Evolutionary conservation across 495 filamentous ascomycete species (phyloP), one percentile per base, ranked within the genome.

Genomic region (Aspergillus incahuasiensis): DNA sequence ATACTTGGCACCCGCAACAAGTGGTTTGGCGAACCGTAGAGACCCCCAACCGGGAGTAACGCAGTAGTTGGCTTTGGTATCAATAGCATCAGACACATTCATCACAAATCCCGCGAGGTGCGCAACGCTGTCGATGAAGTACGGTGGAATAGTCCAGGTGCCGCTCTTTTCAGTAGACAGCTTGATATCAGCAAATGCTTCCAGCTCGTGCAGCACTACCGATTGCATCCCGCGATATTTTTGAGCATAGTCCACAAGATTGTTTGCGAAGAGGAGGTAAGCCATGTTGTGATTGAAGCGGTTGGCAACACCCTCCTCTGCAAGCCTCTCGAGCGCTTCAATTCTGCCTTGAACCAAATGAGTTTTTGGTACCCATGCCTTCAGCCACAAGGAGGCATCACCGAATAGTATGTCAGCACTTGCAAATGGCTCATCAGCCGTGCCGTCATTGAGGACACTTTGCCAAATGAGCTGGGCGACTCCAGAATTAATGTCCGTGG

Each of bases 291-390:
- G 55, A 0, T 50, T 55, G 28, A 71, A 57, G 1, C 53, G 45
- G 52, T 63, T 68, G 19, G 67, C 67, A 6, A 34, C 48, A 9
- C 68, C 68, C 19, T 60, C 45, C 19, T 49, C 43, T 6, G 48
- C 46, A 18, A 54, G 32, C 5, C 41, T 19, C 21, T 73, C 67
- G 7, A 85, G 75, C 11, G 70, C 54, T 24, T 82, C 74, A 42
- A 87, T 75, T 32, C 83, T 76, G 5, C 70, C 70, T 54, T 77
- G 74, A 56, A 87, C 77, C 38, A 87, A 68, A 62, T 84, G 84
- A 18, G 67, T 63, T 28, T 67, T 71, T 19, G 77, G 77, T 43
- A 58, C 13, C 56, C 58, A 71, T 1, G 25, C 21, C 1, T 35
- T 22, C 3, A 62, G 58, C 65, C 65, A 69, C 16, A 47, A 41